Evolutionary conservation across 2,329 filamentous ascomycete genomes (phyloP).

Genomic region (Monosporascus sp.): DNA sequence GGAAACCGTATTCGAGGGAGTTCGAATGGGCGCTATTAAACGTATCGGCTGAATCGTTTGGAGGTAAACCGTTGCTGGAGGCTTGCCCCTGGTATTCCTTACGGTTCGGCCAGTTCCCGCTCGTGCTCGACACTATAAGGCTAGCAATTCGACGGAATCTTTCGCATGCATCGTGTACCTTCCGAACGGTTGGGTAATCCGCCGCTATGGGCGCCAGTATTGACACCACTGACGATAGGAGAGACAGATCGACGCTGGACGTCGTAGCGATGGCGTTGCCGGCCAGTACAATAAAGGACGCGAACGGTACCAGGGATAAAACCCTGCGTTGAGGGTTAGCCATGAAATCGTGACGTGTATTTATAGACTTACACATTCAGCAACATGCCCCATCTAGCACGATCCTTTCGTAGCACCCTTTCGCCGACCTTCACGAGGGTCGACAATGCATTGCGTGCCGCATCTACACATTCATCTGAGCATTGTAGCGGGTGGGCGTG

Average conservation of each 20-base stretch:
- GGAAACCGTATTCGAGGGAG: constrained; percentile 13
- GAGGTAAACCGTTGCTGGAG: not conserved
- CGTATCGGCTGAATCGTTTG: not conserved
- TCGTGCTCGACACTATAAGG: constrained; percentile 14
- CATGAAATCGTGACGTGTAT: not conserved
- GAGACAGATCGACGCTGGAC: constrained; percentile 12
- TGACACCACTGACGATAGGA: constrained; percentile 13
- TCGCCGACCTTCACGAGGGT: constrained; percentile 13
- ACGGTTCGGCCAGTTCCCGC: not conserved
- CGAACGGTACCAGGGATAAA: constrained; percentile 18
- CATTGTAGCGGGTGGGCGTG: constrained; percentile 18
- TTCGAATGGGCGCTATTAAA: not conserved
- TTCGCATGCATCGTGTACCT: constrained; percentile 20
- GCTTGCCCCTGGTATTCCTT: constrained; percentile 3
- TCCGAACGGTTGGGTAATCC: constrained; percentile 9
- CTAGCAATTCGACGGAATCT: constrained; percentile 15
- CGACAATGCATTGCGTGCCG: constrained; percentile 15
- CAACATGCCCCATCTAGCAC: constrained; percentile 8
- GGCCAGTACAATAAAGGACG: constrained; percentile 20
- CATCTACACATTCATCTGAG: constrained; percentile 17
- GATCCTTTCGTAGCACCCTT: constrained; percentile 1
- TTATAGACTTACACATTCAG: constrained; percentile 15
- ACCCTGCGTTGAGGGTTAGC: constrained; percentile 9
- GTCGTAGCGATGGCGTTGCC: constrained; percentile 22
- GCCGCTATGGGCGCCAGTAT: constrained; percentile 8